Evolutionary conservation across 768 basidiomycete species (phyloP).

Genomic region (Macrolepiota albuminosa): DNA sequence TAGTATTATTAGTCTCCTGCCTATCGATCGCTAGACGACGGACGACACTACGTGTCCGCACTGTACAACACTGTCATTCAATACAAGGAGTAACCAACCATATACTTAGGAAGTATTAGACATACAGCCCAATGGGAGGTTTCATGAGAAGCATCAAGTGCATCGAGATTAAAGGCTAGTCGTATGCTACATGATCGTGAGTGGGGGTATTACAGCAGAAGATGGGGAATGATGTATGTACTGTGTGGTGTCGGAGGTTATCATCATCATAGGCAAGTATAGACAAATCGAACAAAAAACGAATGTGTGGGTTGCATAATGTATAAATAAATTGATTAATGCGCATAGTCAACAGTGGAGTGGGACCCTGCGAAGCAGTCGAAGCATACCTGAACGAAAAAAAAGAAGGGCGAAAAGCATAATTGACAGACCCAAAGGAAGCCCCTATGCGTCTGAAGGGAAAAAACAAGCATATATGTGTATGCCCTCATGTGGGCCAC

Average conservation of each 20-base stretch:
- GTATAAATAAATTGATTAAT: background rate
- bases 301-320: constrained; percentile 10
- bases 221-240: constrained; percentile 1
- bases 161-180: background rate
- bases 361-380: background rate
- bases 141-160: constrained; percentile 3
- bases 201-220: background rate
- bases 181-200: constrained; percentile 4
- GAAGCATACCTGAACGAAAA: too few species aligned
- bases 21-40: constrained; percentile 15
- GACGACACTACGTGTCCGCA: constrained; percentile 13
- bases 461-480: too few species aligned
- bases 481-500: too few species aligned
- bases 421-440: too few species aligned
- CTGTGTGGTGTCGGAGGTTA: constrained; percentile 4
- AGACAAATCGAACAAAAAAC: constrained; percentile 3
- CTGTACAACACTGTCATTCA: constrained; percentile 29
- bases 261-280: constrained; percentile 9
- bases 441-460: too few species aligned
- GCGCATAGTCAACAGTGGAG: background rate
- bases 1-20: constrained; percentile 17
- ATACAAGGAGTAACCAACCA: constrained; percentile 1
- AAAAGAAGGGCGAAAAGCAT: too few species aligned
- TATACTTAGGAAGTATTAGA: constrained; percentile 18
- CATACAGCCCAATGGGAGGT: background rate